phyloP scores from a whole-genome alignment of 257 asterid species.

The Perilla frutescens region DNA sequence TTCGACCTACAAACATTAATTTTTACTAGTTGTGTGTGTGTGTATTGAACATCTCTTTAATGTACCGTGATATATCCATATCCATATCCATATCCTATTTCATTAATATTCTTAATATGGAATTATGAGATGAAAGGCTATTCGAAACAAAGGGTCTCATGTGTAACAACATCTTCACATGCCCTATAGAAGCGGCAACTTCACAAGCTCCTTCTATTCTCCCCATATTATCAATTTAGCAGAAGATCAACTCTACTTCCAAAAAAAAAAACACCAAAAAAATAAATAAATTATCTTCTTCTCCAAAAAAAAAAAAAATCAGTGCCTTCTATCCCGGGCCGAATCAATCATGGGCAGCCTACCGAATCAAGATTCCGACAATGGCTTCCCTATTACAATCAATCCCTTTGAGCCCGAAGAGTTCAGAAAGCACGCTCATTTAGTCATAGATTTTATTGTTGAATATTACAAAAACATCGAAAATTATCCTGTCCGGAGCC shows the following conservation, averaged over 20 bases:
- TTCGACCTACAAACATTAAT: too few relatives aligned
- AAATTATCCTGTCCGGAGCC: constrained; percentile 70
- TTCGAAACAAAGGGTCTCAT: constrained; percentile 1
- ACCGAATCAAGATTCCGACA: constrained; percentile 30
- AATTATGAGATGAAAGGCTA: neutral
- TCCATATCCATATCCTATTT: neutral
- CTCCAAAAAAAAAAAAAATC: neutral
- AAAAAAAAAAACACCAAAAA: neutral
- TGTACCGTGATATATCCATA: too few relatives aligned
- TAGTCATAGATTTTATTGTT: constrained; percentile 59
- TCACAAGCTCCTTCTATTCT: neutral
- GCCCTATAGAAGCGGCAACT: constrained; percentile 4
- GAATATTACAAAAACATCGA: constrained; percentile 66
- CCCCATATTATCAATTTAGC: neutral
- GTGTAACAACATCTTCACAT: neutral
- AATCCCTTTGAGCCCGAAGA: constrained; percentile 65
- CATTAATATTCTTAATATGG: neutral
- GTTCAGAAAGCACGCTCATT: constrained; percentile 58
- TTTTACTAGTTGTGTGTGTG: too few relatives aligned
- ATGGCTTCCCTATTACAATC: constrained; percentile 33
- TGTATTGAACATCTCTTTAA: too few relatives aligned
- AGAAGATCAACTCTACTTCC: neutral
- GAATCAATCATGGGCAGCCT: constrained; percentile 43
- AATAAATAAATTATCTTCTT: neutral
- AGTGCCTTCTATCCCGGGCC: constrained; percentile 7